phyloP scores from a whole-genome alignment of 345 rosid genomes.

The Camelina hispida region DNA sequence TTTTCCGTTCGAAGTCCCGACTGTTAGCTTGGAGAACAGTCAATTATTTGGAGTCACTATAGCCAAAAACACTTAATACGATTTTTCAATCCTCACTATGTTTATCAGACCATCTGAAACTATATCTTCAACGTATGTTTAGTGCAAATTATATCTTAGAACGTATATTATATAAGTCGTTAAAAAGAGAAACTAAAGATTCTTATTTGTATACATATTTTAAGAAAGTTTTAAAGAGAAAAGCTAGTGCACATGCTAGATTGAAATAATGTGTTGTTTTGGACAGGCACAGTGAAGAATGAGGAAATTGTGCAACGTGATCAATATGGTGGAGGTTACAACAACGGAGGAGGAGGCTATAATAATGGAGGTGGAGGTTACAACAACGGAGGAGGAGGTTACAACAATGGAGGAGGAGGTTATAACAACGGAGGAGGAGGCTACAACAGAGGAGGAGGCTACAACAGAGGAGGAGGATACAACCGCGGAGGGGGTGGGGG shows the following conservation, averaged over 20 bases:
- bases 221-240: too few species aligned
- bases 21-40: too few species aligned
- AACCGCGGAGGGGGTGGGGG: not conserved
- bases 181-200: not conserved
- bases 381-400: not conserved
- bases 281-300: not conserved
- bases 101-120: conserved; percentile 1
- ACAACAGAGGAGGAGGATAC: conserved; percentile 8
- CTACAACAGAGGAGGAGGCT: not conserved
- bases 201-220: too few species aligned
- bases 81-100: not conserved
- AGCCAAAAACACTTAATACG: not conserved
- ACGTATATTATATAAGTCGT: not conserved
- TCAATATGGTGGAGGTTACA: not conserved
- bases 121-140: too few species aligned
- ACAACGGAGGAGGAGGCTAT: not conserved
- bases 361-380: not conserved
- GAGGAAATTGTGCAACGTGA: not conserved
- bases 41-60: too few species aligned
- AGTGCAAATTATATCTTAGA: not conserved
- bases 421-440: not conserved
- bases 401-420: not conserved
- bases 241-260: not conserved
- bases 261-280: not conserved
- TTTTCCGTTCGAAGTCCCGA: too few species aligned